Evolutionary conservation across 495 filamentous ascomycete species (phyloP), one percentile per base, ranked within the genome.

Genomic region (Acidiella bohemica): DNA sequence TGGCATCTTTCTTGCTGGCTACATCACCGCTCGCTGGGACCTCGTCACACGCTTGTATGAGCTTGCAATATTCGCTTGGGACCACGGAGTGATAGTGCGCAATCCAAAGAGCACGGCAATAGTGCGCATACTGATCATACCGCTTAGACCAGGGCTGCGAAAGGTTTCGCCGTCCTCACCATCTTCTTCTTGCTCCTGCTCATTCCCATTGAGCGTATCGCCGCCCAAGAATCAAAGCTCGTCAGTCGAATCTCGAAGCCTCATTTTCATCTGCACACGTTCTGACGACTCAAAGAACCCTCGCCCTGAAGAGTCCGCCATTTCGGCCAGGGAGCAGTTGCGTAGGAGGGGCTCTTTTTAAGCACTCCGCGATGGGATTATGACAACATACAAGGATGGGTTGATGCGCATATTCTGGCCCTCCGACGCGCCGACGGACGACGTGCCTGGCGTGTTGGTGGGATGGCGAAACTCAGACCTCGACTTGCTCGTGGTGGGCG

Each of bases 361-460:
- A 68, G 28, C 25, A 47, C 46, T 40, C 67, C 67, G 78, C 73
- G 78, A 87, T 84, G 80, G 75, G 78, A 85, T 72, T 67, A 93
- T 82, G 74, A 66, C 75, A 59, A 68, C 67, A 63, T 63, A 67
- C 24, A 53, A 51, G 38, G 81, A 93, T 84, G 83, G 82, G 51
- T 67, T 96, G 68, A 80, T 96, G 75, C 81, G 90, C 60, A 75
- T 99, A 66, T 96, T 99, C 63, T 99, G 90, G 90, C 90, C 90
- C 46, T 78, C 80, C 44, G 86, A 96, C 65, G 75, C 77, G 18
- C 73, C 77, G 55, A 79, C 71, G 17, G 76, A 75, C 37, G 64
- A 68, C 14, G 32, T 44, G 16, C 71, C 80, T 24, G 92, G 92
- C 6, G 80, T 92, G 32, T 75, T 99, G 42, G 81, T 99, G 14